These are phyloP conservation scores for Inga leiocalycina DNA, from an alignment of 306 rosid genomes.

Conservation along the genomic window DNA sequence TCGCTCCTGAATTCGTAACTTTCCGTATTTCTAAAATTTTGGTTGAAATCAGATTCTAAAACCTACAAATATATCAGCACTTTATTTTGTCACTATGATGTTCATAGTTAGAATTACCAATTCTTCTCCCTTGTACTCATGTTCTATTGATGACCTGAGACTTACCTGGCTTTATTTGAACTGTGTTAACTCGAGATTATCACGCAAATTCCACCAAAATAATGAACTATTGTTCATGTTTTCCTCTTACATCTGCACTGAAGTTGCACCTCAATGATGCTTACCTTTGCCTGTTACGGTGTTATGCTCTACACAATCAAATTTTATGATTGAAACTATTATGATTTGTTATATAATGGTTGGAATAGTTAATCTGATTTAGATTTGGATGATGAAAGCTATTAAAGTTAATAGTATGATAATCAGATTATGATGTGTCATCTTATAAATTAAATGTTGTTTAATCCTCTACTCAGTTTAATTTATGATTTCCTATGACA, in stretches of 20 bases:
- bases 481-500: too few species aligned
- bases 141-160: not conserved
- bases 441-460: slow-evolving; percentile 3
- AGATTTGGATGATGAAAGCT: slow-evolving; percentile 1
- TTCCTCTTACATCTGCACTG: too few species aligned
- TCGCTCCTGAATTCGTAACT: not conserved
- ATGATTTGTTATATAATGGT: not conserved
- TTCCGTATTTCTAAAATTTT: not conserved
- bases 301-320: not conserved
- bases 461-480: not conserved
- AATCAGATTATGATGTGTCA: not conserved
- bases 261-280: not conserved
- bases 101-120: not conserved
- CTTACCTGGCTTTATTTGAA: too few species aligned
- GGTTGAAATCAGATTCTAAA: not conserved
- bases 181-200: too few species aligned
- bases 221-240: too few species aligned
- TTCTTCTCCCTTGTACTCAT: not conserved
- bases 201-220: too few species aligned
- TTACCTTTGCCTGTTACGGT: slow-evolving; percentile 9
- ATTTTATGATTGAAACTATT: not conserved
- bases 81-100: too few species aligned
- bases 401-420: not conserved
- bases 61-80: not conserved
- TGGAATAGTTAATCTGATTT: not conserved